These are phyloP conservation scores for Cladorrhinum sp. DNA, from an alignment of 2,329 filamentous ascomycete genomes.

Conservation along the genomic window DNA sequence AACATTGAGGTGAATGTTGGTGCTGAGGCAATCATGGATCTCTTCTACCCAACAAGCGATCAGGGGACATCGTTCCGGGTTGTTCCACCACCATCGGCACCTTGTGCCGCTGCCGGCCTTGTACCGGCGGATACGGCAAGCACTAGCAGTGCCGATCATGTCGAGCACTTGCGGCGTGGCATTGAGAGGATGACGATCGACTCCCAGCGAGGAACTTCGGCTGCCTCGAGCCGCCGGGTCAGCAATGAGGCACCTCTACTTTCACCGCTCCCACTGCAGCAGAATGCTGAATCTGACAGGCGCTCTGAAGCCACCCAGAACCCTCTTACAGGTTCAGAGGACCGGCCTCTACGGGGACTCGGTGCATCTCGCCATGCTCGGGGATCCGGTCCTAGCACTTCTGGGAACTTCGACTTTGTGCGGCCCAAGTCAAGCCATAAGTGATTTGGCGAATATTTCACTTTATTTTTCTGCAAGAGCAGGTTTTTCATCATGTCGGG, in stretches of 20 bases:
- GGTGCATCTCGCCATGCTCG: constrained; percentile 17
- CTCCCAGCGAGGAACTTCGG: background rate
- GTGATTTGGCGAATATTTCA: background rate
- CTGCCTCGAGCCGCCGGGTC: background rate
- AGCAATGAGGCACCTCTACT: background rate
- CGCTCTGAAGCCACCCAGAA: constrained; percentile 4
- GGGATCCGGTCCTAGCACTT: constrained; percentile 4
- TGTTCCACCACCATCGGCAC: too few species aligned
- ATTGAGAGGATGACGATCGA: background rate
- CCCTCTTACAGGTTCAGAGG: background rate
- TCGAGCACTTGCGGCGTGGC: background rate
- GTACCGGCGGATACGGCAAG: background rate
- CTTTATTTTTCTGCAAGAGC: background rate
- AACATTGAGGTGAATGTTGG: background rate
- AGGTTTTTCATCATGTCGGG: background rate
- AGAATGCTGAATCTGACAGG: background rate
- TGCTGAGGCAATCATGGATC: constrained; percentile 10
- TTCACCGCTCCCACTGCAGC: background rate
- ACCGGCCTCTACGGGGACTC: constrained; percentile 14
- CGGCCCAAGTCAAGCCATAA: background rate
- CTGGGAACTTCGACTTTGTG: constrained; percentile 19
- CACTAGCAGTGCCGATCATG: background rate
- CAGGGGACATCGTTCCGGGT: background rate
- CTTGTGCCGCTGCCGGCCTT: too few species aligned
- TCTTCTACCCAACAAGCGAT: constrained; percentile 5